phyloP scores from a whole-genome alignment of 2,329 filamentous ascomycete genomes.

The Acephala macrosclerotiorum region DNA sequence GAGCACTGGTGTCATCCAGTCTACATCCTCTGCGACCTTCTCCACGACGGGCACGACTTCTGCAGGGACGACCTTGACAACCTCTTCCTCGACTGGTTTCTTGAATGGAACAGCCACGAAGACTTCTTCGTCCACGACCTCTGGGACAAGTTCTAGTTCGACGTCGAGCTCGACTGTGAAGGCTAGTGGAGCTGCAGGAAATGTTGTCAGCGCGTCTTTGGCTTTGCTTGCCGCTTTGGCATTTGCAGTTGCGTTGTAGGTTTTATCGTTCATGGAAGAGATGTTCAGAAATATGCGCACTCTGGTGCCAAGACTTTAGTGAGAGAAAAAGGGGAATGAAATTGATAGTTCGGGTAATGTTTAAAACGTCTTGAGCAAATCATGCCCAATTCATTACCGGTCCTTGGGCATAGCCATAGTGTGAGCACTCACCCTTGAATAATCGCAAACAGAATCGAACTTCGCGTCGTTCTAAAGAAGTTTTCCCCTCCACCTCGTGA shows the following conservation, averaged over 20 bases:
- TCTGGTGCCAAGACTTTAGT: not conserved
- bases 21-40: not conserved
- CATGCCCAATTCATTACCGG: not conserved
- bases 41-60: not conserved
- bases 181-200: not conserved
- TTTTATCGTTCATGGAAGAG: not conserved
- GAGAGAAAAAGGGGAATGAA: not conserved
- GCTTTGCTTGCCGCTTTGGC: conserved; percentile 4
- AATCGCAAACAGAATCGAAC: not conserved
- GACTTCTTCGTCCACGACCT: not conserved
- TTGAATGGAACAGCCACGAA: not conserved
- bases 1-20: not conserved
- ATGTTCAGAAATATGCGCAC: not conserved
- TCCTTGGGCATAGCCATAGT: not conserved
- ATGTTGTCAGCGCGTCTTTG: not conserved
- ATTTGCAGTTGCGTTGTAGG: not conserved
- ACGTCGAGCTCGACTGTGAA: not conserved
- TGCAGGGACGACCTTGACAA: not conserved
- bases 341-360: not conserved
- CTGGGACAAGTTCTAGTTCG: not conserved
- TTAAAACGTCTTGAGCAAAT: not conserved
- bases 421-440: not conserved
- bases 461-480: not conserved
- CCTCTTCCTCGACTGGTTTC: not conserved
- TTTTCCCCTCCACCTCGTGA: not conserved